Base-by-base conservation (phyloP, 1,284 basidiomycete species). In the Austropuccinia psidii region DNA sequence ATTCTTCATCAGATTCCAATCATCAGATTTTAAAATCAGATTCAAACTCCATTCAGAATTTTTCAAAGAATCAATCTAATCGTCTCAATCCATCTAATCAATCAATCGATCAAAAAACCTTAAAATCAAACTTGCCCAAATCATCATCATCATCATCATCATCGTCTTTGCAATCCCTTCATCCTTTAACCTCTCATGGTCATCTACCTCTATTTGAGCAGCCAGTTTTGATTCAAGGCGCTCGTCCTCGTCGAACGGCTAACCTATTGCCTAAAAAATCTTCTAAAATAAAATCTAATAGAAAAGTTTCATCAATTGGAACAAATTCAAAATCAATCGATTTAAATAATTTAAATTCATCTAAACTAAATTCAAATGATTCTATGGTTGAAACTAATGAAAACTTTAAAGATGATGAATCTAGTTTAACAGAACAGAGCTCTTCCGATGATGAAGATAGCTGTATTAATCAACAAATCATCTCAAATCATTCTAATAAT, bases 121-220 rank as follows among this genome's bases (percentile, higher is more conserved):
- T n/a, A n/a, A n/a, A n/a, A n/a, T n/a, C n/a, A n/a, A n/a, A n/a
- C n/a, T n/a, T n/a, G n/a, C n/a, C n/a, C n/a, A n/a, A n/a, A n/a
- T n/a, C n/a, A n/a, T n/a, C n/a, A n/a, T n/a, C n/a, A n/a, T n/a
- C n/a, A n/a, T n/a, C n/a, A n/a, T n/a, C n/a, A n/a, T 35, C 50
- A 6, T 31, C 60, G 13, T 50, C 49, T 45, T 43, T 50, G 47
- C 17, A 45, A 35, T 19, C 29, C 7, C 70, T 35, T 43, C 70
- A 73, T 57, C 70, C 70, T 31, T 73, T 47, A 21, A 73, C 70
- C 29, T 73, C 70, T 54, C 70, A 73, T 57, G 70, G 70, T 13
- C 70, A 62, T 55, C 41, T 73, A 17, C 70, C 70, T 3, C 61
- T 73, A 24, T 73, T 73, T 49, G 70, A 73, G 39, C 70, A 73